A percentile compares a stretch with the other conserved stretches of the same genome.
These are phyloP conservation scores for Rugosomyces carneus DNA, from an alignment of 1,284 basidiomycete genomes.

Conservation along the genomic window DNA sequence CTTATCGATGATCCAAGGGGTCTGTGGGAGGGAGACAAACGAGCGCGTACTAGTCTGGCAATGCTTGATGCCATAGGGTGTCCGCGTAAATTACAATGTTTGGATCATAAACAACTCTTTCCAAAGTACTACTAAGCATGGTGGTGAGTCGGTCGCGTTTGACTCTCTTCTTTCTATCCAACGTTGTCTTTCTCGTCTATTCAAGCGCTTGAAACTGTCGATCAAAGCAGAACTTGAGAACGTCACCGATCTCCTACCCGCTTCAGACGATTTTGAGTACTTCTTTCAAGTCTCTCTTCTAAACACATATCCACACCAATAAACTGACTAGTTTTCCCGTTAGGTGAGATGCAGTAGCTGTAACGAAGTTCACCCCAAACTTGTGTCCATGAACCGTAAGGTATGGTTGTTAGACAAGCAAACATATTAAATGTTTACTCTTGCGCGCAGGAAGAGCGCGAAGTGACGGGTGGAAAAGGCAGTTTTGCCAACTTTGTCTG, in stretches of 20 bases:
- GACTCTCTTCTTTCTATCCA: neutral
- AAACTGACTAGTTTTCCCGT: slow-evolving; percentile 4
- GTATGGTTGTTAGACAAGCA: slow-evolving; percentile 32
- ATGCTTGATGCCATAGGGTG: slow-evolving; percentile 20
- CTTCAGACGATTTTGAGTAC: slow-evolving; percentile 63
- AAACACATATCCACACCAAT: neutral
- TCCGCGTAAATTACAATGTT: too few species aligned
- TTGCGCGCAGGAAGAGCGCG: slow-evolving; percentile 50
- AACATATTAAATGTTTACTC: neutral
- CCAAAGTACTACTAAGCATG: slow-evolving; percentile 21
- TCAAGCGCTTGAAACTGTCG: slow-evolving; percentile 48
- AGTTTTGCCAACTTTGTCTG: slow-evolving; percentile 73
- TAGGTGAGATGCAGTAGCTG: slow-evolving; percentile 80
- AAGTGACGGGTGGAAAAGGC: slow-evolving; percentile 60
- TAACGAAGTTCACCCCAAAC: slow-evolving; percentile 65
- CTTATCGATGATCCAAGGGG: slow-evolving; percentile 10
- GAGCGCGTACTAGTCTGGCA: slow-evolving; percentile 15
- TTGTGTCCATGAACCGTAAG: slow-evolving; percentile 59
- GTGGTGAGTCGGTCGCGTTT: slow-evolving; percentile 30
- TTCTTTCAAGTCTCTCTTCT: slow-evolving; percentile 57
- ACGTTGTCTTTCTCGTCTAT: neutral
- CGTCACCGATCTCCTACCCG: slow-evolving; percentile 61
- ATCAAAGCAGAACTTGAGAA: slow-evolving; percentile 77
- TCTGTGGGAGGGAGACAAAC: slow-evolving; percentile 3
- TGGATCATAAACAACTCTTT: neutral